Evolutionary conservation across 2,329 filamentous ascomycete genomes (phyloP), one percentile per base, ranked within the genome.

Genomic region (Colletotrichum sp.): DNA sequence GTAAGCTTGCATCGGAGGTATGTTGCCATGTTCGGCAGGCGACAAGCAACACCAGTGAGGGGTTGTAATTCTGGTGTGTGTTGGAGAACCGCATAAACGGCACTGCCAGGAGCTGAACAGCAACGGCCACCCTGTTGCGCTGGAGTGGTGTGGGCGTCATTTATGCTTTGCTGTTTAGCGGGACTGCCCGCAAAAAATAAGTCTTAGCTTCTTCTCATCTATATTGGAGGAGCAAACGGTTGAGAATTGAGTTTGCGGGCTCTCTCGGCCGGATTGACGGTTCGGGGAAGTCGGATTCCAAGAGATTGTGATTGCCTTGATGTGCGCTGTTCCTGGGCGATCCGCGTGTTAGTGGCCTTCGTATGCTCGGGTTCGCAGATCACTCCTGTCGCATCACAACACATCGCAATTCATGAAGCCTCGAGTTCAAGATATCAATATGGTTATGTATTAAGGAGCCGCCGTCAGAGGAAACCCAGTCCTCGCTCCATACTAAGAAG

Each of bases 1-100:
- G 30, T 34, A 24, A 28, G 48, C 38, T n/a, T 63, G 69, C 69
- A 55, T 75, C 72, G 72, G 72, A 67, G 52, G 12, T 67, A n/a
- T 38, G 21, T 75, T 72, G 13, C 73, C 63, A 7, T 67, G 38
- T 75, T 75, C n/a, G 73, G 73, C 63, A 75, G 69, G 73, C 69
- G 63, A 67, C 69, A 63, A 63, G 52, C 4, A 3, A 26, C 32
- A 32, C 24, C 32, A 26, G 16, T 28, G 18, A 52, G 43, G 61
- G 13, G 16, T 64, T 64, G 60, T 3, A 3, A 18, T 5, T 8
- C n/a, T 36, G 67, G 43, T 34, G 32, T 21, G 61, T 21, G 36
- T 26, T 38, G 55, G 38, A 32, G 32, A 28, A 21, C 60, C 12
- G 24, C 15, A 43, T 30, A 61, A 60, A 52, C n/a, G 43, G 43